Conservation (phyloP, 805 yeast genomes). For the Candida hungchunana region DNA sequence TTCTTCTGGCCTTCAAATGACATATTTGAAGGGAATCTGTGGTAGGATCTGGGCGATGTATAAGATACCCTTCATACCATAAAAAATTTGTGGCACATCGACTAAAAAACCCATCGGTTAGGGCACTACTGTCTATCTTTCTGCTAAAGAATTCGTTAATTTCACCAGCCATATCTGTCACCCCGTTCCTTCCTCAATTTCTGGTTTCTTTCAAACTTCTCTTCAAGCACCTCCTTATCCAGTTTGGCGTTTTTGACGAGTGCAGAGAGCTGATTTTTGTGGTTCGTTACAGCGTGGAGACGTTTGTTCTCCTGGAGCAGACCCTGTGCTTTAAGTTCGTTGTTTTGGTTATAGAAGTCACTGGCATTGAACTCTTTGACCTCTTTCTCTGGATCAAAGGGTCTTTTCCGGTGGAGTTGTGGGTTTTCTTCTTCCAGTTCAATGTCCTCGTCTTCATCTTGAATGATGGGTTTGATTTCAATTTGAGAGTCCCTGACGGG, state of each 20-base stretch:
- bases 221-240: conserved; percentile 23
- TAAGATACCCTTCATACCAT: too few relatives aligned
- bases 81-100: not conserved
- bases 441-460: conserved; percentile 1
- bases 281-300: conserved; percentile 20
- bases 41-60: too few relatives aligned
- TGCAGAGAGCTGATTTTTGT: conserved; percentile 25
- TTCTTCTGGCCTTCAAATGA: conserved; percentile 10
- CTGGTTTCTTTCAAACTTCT: conserved; percentile 23
- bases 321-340: conserved; percentile 21
- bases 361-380: conserved; percentile 22
- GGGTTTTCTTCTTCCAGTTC: conserved; percentile 1
- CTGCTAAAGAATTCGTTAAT: not conserved
- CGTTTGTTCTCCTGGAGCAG: conserved; percentile 21
- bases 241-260: conserved; percentile 26
- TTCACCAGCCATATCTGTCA: conserved; percentile 24
- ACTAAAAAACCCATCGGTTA: not conserved
- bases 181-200: conserved; percentile 21
- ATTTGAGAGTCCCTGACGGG: not conserved
- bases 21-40: too few relatives aligned
- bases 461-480: conserved; percentile 1
- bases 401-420: conserved; percentile 1
- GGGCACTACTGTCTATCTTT: conserved; percentile 1
- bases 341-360: conserved; percentile 21
- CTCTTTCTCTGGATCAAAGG: conserved; percentile 5